These are phyloP conservation scores for Ichthyophonus hoferi DNA, from an alignment of 208 protist species.

Conservation along the genomic window DNA sequence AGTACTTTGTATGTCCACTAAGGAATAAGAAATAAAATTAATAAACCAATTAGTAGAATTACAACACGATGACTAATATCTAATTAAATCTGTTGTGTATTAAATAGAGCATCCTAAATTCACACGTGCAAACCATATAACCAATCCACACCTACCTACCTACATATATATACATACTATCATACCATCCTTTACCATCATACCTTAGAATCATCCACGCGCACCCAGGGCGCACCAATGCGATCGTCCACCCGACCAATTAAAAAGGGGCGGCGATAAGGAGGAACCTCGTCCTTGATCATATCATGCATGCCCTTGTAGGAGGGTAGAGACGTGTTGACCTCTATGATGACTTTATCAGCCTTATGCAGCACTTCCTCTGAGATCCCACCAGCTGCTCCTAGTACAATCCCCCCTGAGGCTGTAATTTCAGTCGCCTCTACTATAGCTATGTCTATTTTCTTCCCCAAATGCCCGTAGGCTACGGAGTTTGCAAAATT, in stretches of 20 bases:
- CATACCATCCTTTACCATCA: too few species aligned
- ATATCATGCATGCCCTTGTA: conserved; percentile 57
- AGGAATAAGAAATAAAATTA: too few species aligned
- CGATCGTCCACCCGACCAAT: conserved; percentile 51
- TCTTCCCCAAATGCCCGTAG: conserved; percentile 12
- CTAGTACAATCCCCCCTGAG: conserved; percentile 45
- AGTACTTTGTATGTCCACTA: too few species aligned
- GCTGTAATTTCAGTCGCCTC: conserved; percentile 57
- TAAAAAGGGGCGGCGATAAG: conserved; percentile 39
- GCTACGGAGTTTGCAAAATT: background rate
- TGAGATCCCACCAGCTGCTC: conserved; percentile 42
- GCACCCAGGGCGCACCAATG: conserved; percentile 36
- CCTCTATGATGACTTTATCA: conserved; percentile 56
- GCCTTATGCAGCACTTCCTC: conserved; percentile 50
- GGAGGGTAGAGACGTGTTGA: conserved; percentile 51
- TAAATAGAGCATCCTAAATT: too few species aligned
- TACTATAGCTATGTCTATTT: conserved; percentile 53
- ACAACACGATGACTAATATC: too few species aligned
- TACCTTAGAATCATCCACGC: background rate
- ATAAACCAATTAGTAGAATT: too few species aligned
- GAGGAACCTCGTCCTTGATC: conserved; percentile 12
- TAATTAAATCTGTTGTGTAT: too few species aligned
- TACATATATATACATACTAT: too few species aligned
- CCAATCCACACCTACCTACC: too few species aligned
- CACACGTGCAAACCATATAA: too few species aligned